phyloP scores from a whole-genome alignment of 257 asterid genomes.

The Gardenia jasminoides region DNA sequence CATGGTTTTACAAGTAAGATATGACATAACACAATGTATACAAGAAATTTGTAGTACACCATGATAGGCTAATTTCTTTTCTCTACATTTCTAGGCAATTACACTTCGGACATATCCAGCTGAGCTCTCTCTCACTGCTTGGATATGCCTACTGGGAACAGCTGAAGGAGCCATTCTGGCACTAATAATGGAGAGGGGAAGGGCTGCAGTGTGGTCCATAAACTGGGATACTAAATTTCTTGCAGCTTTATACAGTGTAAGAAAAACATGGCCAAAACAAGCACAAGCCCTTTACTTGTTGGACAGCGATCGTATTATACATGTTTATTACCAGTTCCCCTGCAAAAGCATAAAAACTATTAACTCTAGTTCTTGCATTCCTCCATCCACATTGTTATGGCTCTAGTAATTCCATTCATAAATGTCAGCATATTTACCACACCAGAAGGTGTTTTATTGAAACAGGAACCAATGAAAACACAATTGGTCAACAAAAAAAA shows the following conservation, averaged over 20 bases:
- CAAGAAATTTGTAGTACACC: not conserved
- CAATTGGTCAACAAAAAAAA: not conserved
- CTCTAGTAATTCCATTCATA: not conserved
- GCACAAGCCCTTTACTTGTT: not conserved
- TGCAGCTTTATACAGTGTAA: conserved; percentile 84
- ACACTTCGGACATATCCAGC: conserved; percentile 69
- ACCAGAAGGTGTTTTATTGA: not conserved
- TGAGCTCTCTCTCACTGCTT: conserved; percentile 82
- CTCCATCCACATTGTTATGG: not conserved
- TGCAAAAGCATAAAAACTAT: not conserved
- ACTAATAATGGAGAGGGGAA: conserved; percentile 66
- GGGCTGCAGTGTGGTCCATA: conserved; percentile 72
- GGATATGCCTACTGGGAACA: conserved; percentile 86
- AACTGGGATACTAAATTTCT: conserved; percentile 68
- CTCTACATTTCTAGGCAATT: conserved; percentile 50
- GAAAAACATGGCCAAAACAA: conserved; percentile 15
- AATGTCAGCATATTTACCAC: not conserved
- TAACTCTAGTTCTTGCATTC: not conserved
- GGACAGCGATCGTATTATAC: not conserved
- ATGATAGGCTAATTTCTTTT: not conserved
- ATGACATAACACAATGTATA: not conserved
- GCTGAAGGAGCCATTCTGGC: conserved; percentile 68
- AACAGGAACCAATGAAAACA: not conserved
- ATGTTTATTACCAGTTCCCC: not conserved
- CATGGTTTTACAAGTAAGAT: conserved; percentile 83